Evolutionary conservation across 2,329 filamentous ascomycete species (phyloP).

Genomic region (Periglandula ipomoeae): DNA sequence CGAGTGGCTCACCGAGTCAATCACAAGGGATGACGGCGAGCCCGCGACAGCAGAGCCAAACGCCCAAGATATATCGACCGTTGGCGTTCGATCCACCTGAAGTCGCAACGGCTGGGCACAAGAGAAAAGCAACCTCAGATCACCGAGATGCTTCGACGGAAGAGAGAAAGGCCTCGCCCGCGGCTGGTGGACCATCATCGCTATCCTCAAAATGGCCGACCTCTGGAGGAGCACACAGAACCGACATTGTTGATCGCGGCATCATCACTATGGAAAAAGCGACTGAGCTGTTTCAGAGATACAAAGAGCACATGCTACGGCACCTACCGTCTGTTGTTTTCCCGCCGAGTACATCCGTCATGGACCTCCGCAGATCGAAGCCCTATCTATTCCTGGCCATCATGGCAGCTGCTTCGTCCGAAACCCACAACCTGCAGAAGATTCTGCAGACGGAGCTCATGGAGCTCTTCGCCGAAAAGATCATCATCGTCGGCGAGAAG

Average conservation of each 20-base stretch:
- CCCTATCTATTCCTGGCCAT: constrained; percentile 64
- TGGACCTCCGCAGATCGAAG: constrained; percentile 47
- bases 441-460: constrained; percentile 60
- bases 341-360: constrained; percentile 40
- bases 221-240: neutral
- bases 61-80: neutral
- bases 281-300: constrained; percentile 45
- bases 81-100: constrained; percentile 2
- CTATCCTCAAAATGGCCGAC: constrained; percentile 3
- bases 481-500: constrained; percentile 70
- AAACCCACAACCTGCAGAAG: constrained; percentile 47
- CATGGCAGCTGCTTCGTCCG: constrained; percentile 55
- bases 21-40: neutral
- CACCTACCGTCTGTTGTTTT: constrained; percentile 58
- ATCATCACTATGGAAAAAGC: constrained; percentile 48
- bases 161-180: neutral
- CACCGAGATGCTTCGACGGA: constrained; percentile 10
- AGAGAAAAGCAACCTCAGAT: constrained; percentile 22
- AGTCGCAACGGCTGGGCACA: constrained; percentile 16
- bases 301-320: constrained; percentile 48
- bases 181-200: neutral
- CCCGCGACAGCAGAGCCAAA: neutral
- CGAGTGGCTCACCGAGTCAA: neutral
- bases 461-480: constrained; percentile 62
- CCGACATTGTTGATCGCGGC: constrained; percentile 50